Evolutionary conservation across 2,329 filamentous ascomycete genomes (phyloP).

Genomic region (Fusarium beomiforme): DNA sequence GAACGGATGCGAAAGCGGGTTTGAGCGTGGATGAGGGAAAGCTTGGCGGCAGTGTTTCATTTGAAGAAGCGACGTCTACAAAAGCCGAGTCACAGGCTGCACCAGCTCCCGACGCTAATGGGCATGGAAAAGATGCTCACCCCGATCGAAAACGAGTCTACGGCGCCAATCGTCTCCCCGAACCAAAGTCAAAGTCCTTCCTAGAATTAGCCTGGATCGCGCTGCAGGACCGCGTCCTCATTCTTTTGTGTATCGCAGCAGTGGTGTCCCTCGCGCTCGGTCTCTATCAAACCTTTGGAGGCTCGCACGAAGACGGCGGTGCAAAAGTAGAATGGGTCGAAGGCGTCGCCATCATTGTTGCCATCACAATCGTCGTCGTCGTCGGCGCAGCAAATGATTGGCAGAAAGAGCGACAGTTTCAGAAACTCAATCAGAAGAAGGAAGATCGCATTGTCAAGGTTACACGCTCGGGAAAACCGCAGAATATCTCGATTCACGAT

Average conservation of each 20-base stretch:
- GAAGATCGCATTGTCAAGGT: constrained; percentile 73
- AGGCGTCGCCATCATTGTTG: constrained; percentile 73
- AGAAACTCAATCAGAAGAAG: constrained; percentile 70
- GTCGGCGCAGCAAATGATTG: constrained; percentile 74
- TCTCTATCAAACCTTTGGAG: constrained; percentile 71
- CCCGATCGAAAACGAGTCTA: constrained; percentile 32
- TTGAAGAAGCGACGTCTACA: constrained; percentile 66
- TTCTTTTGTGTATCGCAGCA: constrained; percentile 72
- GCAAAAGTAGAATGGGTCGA: constrained; percentile 71
- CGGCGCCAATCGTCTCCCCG: constrained; percentile 64
- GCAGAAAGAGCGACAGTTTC: constrained; percentile 74
- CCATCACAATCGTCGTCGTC: constrained; percentile 70
- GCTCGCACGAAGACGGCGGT: constrained; percentile 53
- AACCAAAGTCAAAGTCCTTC: constrained; percentile 69
- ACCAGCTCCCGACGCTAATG: not conserved
- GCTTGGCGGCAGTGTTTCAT: constrained; percentile 70
- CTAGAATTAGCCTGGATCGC: constrained; percentile 71
- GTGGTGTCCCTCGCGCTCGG: constrained; percentile 73
- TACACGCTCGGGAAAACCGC: constrained; percentile 71
- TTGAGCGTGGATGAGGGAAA: constrained; percentile 77
- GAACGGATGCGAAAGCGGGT: constrained; percentile 74
- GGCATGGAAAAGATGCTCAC: constrained; percentile 17
- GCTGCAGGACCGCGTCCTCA: constrained; percentile 74
- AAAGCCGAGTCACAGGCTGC: not conserved
- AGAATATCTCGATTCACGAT: constrained; percentile 72